Base-by-base conservation (phyloP, 495 filamentous ascomycete species). In the Evernia prunastri region DNA sequence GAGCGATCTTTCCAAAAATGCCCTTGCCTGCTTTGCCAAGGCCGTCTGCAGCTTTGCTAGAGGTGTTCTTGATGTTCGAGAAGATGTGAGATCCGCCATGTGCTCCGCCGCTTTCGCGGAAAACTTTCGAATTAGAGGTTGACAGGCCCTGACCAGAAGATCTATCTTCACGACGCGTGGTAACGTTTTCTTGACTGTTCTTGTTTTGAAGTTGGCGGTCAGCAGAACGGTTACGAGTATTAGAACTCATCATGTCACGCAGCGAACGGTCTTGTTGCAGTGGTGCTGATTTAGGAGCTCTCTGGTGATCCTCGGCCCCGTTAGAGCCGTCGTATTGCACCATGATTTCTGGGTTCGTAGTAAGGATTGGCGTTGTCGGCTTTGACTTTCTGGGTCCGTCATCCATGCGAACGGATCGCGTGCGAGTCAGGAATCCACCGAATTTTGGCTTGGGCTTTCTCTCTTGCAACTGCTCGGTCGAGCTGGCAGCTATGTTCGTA, bases 21-120 rank as follows among this genome's bases (percentile, higher is more conserved):
- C 86, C 84, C 67, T 91, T 92, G 51, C 88, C 84, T 37, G 91
- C 82, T 69, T 90, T 89, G 53, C 86, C 88, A 49, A 87, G 71
- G 9, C 82, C 82, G 68, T 86, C 83, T 11, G 89, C 89, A 39
- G 90, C 89, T 69, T 87, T 88, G 45, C 80, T 86, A 29, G 87
- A 84, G 29, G 84, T 84, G 63, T 80, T 84, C 72, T 89, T 91
- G 25, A 93, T 74, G 47, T 87, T 89, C 63, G 81, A 87, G 68
- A 93, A 82, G 42, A 92, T 84, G 4, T 81, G 79, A 56, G 84
- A 84, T 29, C 86, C 85, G 56, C 83, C 80, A 4, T 81, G 79
- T 57, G 84, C 84, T 27, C 86, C 85, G 56, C 83, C 80, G 39
- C 81, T 85, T 40, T 91, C 87, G 58, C 85, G 84, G 65, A 86